A percentile compares a stretch with the other conserved stretches of the same genome.
Evolutionary conservation across 2,329 filamentous ascomycete species (phyloP).

Genomic region (Cladosporium phlei): DNA sequence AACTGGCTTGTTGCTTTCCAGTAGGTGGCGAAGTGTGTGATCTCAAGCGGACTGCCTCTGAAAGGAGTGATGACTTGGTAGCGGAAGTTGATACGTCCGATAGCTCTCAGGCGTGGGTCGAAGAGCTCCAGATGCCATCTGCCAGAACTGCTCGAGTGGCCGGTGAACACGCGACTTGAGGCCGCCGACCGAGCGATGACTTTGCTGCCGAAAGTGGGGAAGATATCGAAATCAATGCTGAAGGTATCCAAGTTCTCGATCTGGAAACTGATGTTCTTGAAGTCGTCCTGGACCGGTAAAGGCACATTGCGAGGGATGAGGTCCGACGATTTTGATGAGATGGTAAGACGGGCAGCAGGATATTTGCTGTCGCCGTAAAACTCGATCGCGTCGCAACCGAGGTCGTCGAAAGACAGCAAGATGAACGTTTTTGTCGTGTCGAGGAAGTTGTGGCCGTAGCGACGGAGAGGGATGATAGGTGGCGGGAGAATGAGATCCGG

Average conservation of each 20-base stretch:
- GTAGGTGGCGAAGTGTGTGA: constrained; percentile 97
- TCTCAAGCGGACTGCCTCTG: constrained; percentile 84
- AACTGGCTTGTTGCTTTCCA: constrained; percentile 98
- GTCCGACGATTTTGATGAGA: constrained; percentile 93
- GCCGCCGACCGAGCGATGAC: constrained; percentile 95
- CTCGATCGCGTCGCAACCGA: constrained; percentile 68
- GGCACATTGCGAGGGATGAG: constrained; percentile 95
- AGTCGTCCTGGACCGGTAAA: constrained; percentile 93
- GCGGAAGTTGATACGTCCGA: constrained; percentile 89
- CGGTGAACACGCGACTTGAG: constrained; percentile 78
- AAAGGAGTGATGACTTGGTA: constrained; percentile 97
- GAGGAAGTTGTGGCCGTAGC: constrained; percentile 97
- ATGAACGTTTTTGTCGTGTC: constrained; percentile 90
- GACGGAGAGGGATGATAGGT: constrained; percentile 87
- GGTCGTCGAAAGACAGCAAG: constrained; percentile 80
- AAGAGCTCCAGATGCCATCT: constrained; percentile 84
- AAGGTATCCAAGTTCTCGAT: constrained; percentile 91
- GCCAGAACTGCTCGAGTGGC: constrained; percentile 68
- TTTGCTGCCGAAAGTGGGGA: constrained; percentile 94
- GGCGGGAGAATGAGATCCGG: constrained; percentile 87
- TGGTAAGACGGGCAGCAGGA: constrained; percentile 86
- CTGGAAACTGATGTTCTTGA: constrained; percentile 88
- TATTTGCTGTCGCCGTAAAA: constrained; percentile 98
- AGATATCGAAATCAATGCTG: constrained; percentile 94
- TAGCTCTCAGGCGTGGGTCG: constrained; percentile 82